phyloP scores from a whole-genome alignment of 1,284 basidiomycete genomes.

The Boletus semigastroideus region DNA sequence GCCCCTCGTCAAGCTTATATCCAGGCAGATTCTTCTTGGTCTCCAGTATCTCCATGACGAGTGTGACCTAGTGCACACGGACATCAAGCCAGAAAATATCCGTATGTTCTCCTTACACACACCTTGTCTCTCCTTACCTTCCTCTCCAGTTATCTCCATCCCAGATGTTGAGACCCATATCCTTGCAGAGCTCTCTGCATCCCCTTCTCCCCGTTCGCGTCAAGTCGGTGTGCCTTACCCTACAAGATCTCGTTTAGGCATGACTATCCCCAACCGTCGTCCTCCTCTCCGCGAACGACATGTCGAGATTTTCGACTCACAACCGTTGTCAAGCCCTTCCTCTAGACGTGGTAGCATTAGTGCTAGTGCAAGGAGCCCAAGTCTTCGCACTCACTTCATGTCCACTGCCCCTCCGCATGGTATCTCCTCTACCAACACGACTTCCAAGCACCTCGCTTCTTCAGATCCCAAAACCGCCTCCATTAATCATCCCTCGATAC shows the following conservation, averaged over 20 bases:
- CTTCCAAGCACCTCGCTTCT: constrained; percentile 2
- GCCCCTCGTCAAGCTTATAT: constrained; percentile 78
- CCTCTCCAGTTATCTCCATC: constrained; percentile 65
- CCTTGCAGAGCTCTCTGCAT: constrained; percentile 59
- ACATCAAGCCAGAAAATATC: constrained; percentile 94
- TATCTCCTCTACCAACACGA: constrained; percentile 1
- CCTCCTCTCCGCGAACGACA: constrained; percentile 50
- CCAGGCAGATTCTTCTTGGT: constrained; percentile 84
- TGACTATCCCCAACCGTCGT: constrained; percentile 55
- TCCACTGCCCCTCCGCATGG: constrained; percentile 9
- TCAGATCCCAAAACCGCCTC: constrained; percentile 18
- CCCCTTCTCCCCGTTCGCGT: constrained; percentile 65
- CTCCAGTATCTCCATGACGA: constrained; percentile 89
- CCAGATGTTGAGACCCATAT: constrained; percentile 74
- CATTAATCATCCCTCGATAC: constrained; percentile 29
- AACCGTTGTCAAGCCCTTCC: constrained; percentile 62
- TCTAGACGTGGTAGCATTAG: constrained; percentile 46
- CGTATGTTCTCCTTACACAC: constrained; percentile 34
- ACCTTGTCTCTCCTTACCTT: constrained; percentile 10
- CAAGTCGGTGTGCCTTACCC: constrained; percentile 67
- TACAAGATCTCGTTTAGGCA: constrained; percentile 53
- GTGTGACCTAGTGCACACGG: constrained; percentile 85
- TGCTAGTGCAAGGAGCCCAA: constrained; percentile 37
- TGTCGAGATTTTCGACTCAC: constrained; percentile 77
- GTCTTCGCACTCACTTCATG: constrained; percentile 24